Conservation (phyloP, 257 asterid genomes). For the Nicotiana knightiana region DNA sequence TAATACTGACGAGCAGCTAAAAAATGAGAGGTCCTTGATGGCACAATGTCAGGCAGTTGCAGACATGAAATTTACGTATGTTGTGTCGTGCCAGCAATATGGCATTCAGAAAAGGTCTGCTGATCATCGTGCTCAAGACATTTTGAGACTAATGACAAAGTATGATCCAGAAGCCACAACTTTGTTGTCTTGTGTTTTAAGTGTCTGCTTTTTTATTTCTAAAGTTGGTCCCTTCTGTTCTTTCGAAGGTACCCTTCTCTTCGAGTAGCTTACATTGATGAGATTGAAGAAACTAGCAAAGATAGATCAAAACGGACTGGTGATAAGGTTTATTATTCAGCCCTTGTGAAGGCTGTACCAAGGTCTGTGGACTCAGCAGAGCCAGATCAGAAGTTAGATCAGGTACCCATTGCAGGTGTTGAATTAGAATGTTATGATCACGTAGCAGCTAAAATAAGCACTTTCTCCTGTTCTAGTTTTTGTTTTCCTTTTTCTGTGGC, state of each 20-base stretch:
- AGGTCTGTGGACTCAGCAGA: slow-evolving; percentile 88
- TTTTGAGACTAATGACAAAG: slow-evolving; percentile 88
- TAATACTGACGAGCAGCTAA: slow-evolving; percentile 54
- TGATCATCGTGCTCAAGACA: slow-evolving; percentile 72
- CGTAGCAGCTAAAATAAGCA: background rate
- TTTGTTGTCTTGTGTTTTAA: background rate
- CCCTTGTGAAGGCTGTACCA: slow-evolving; percentile 89
- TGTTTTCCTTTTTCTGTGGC: background rate
- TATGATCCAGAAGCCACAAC: slow-evolving; percentile 24
- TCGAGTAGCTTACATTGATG: slow-evolving; percentile 95
- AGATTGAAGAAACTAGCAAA: slow-evolving; percentile 69
- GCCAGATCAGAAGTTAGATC: slow-evolving; percentile 85
- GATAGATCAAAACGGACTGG: slow-evolving; percentile 51
- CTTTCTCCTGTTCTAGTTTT: background rate
- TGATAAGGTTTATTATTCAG: slow-evolving; percentile 91
- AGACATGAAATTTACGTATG: slow-evolving; percentile 92
- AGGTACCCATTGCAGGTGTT: slow-evolving; percentile 37
- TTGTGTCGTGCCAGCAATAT: slow-evolving; percentile 89
- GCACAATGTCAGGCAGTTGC: slow-evolving; percentile 90
- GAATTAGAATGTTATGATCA: slow-evolving; percentile 5
- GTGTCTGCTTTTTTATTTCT: slow-evolving; percentile 11
- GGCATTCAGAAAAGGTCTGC: slow-evolving; percentile 90
- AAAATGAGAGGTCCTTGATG: slow-evolving; percentile 61
- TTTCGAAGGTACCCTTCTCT: slow-evolving; percentile 87
- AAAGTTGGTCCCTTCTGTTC: slow-evolving; percentile 19